These are phyloP conservation scores for Penicillium polonicum DNA, from an alignment of 2,329 filamentous ascomycete species.

Conservation along the genomic window DNA sequence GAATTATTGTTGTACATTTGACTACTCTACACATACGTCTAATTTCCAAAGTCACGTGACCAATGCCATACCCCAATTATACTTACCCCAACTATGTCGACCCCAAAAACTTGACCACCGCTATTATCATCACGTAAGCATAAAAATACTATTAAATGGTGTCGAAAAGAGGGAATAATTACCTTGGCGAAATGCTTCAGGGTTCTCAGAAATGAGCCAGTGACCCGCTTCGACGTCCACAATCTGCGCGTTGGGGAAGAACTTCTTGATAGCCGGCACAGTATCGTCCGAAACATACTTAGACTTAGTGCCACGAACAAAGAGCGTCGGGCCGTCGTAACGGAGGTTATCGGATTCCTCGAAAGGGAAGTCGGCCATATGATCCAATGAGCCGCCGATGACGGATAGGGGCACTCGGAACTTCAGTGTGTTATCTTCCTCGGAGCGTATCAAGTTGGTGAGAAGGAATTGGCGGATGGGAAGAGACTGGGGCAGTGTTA, in stretches of 20 bases:
- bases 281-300: conserved; percentile 43
- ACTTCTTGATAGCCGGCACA: conserved; percentile 41
- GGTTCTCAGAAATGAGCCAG: conserved; percentile 48
- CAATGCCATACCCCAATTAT: not conserved
- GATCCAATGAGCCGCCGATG: conserved; percentile 65
- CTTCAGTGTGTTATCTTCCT: conserved; percentile 56
- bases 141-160: not conserved
- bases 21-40: not conserved
- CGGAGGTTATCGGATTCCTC: conserved; percentile 65
- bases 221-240: conserved; percentile 45
- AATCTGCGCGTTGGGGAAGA: conserved; percentile 44
- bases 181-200: conserved; percentile 44
- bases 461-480: conserved; percentile 87
- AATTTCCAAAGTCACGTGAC: not conserved
- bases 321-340: conserved; percentile 76
- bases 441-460: conserved; percentile 69
- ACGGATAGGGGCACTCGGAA: conserved; percentile 78
- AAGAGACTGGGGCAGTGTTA: conserved; percentile 51
- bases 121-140: conserved; percentile 23
- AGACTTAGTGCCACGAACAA: conserved; percentile 56
- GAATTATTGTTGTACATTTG: not conserved
- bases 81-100: conserved; percentile 10
- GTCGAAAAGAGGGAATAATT: conserved; percentile 14
- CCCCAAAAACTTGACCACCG: conserved; percentile 37
- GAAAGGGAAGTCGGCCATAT: conserved; percentile 88